Percentiles rank a stretch among this genome's conserved stretches.
phyloP scores from a whole-genome alignment of 768 basidiomycete species.

The Clathrus columnatus region DNA sequence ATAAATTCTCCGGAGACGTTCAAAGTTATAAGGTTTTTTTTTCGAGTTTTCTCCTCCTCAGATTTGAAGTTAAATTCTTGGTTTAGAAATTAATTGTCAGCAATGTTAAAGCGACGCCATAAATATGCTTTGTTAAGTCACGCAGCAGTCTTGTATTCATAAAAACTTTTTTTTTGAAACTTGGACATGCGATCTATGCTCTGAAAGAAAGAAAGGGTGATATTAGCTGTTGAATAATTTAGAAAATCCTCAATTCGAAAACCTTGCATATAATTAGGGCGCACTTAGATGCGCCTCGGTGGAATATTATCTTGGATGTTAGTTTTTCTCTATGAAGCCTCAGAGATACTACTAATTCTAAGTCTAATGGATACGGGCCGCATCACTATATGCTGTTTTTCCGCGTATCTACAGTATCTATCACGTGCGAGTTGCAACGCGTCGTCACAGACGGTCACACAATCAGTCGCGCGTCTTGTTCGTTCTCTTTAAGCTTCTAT shows the following conservation, averaged over 20 bases:
- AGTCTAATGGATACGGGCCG: no score
- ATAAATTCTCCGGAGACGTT: constrained; percentile 84
- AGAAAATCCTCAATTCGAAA: no score
- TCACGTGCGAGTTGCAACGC: constrained; percentile 4
- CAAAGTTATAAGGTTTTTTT: constrained; percentile 74
- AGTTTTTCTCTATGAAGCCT: no score
- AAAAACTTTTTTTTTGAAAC: not conserved
- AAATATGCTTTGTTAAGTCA: not conserved
- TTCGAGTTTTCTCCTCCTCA: not conserved
- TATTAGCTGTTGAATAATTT: no score
- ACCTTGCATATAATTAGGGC: no score
- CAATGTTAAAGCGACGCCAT: constrained; percentile 54
- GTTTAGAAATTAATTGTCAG: constrained; percentile 64
- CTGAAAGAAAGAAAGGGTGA: no score
- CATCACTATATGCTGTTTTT: no score
- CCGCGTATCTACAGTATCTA: no score
- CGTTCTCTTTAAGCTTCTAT: not conserved
- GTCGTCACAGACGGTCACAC: constrained; percentile 1
- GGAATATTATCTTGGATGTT: no score
- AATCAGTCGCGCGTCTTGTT: constrained; percentile 4
- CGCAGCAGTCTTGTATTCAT: not conserved
- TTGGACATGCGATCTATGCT: no score
- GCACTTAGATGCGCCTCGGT: no score
- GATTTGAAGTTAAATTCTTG: not conserved
- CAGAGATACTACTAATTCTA: no score